phyloP scores from a whole-genome alignment of 148 eudicot species.

The Selenicereus undatus region DNA sequence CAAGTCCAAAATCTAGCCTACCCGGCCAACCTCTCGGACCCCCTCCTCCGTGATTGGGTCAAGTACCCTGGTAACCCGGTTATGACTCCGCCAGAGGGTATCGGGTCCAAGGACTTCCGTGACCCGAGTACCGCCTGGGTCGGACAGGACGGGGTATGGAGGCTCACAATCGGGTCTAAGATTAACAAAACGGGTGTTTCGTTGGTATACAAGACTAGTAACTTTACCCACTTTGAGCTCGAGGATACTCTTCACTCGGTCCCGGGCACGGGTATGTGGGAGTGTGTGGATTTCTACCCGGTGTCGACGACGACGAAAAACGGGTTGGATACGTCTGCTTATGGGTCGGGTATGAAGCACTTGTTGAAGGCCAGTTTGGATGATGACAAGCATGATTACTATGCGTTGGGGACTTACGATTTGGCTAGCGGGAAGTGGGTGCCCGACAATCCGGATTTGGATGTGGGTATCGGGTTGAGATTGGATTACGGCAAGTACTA shows the following conservation, averaged over 20 bases:
- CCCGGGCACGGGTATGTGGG: slow-evolving; percentile 95
- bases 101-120: slow-evolving; percentile 59
- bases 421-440: slow-evolving; percentile 48
- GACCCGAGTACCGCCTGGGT: slow-evolving; percentile 93
- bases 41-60: slow-evolving; percentile 76
- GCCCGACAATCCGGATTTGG: slow-evolving; percentile 74
- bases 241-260: slow-evolving; percentile 57
- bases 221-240: slow-evolving; percentile 56
- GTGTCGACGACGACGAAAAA: slow-evolving; percentile 40
- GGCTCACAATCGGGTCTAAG: slow-evolving; percentile 67
- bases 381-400: slow-evolving; percentile 56
- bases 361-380: slow-evolving; percentile 81
- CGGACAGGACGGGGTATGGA: slow-evolving; percentile 66
- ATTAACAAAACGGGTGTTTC: slow-evolving; percentile 57
- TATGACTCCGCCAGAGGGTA: slow-evolving; percentile 68
- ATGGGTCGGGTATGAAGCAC: slow-evolving; percentile 66
- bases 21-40: slow-evolving; percentile 86
- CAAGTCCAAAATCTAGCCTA: slow-evolving; percentile 89
- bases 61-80: slow-evolving; percentile 76
- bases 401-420: slow-evolving; percentile 75
- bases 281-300: slow-evolving; percentile 89
- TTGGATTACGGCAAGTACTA: slow-evolving; percentile 78
- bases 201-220: slow-evolving; percentile 52
- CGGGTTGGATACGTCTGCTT: slow-evolving; percentile 66
- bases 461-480: slow-evolving; percentile 77